phyloP scores from a whole-genome alignment of 805 yeast species.

The Wickerhamomyces silvicola region DNA sequence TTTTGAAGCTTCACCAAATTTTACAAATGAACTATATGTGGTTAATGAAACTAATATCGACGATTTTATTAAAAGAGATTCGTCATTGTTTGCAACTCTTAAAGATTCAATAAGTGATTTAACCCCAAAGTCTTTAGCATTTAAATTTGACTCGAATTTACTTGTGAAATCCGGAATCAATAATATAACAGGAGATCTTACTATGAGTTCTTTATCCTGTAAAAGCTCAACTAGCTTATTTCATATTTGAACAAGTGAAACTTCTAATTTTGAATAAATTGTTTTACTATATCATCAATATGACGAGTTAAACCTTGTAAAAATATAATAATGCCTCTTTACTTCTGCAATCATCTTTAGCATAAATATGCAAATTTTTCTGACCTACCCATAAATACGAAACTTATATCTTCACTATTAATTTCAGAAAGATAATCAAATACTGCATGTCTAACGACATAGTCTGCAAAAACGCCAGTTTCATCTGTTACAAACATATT shows the following conservation, averaged over 20 bases:
- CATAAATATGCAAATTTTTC: conserved; percentile 1
- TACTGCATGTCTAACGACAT: conserved; percentile 53
- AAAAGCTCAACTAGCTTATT: conserved; percentile 7
- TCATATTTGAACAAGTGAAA: conserved; percentile 11
- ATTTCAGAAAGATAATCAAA: conserved; percentile 50
- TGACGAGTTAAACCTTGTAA: conserved; percentile 39
- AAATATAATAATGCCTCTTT: conserved; percentile 43
- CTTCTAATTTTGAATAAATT: conserved; percentile 21
- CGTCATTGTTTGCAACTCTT: conserved; percentile 19
- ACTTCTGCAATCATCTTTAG: conserved; percentile 30
- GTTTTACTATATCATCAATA: no score
- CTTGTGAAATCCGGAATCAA: conserved; percentile 52
- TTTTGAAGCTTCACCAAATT: conserved; percentile 20
- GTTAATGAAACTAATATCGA: conserved; percentile 45
- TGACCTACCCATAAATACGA: conserved; percentile 5
- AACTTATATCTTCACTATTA: conserved; percentile 29
- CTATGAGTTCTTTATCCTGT: conserved; percentile 27
- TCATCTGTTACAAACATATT: conserved; percentile 70
- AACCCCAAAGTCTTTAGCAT: conserved; percentile 26
- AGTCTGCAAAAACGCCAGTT: conserved; percentile 56
- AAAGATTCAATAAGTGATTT: conserved; percentile 20
- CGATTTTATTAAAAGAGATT: conserved; percentile 26
- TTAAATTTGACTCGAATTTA: conserved; percentile 36
- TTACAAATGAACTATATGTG: conserved; percentile 38
- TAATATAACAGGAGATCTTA: conserved; percentile 43